Conservation (phyloP, 2,329 filamentous ascomycete genomes). For the Pyricularia sp. region DNA sequence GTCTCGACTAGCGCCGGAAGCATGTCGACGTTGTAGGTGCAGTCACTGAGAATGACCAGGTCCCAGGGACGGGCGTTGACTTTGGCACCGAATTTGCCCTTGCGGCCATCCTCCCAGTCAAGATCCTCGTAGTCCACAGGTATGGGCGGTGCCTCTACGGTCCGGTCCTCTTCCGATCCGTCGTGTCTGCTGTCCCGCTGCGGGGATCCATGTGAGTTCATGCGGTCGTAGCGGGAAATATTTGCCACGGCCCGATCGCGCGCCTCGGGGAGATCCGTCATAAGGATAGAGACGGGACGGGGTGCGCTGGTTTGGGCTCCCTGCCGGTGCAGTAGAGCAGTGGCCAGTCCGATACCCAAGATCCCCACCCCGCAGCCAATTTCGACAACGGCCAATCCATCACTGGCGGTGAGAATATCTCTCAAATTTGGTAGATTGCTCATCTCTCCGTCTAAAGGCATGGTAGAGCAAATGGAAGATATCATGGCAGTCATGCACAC, state of each 20-base stretch:
- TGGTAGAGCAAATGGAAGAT: constrained; percentile 12
- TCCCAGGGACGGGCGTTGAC: constrained; percentile 32
- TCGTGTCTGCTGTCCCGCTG: constrained; percentile 7
- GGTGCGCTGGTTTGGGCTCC: not conserved
- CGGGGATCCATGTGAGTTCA: not conserved
- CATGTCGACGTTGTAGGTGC: constrained; percentile 47
- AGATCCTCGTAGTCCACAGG: constrained; percentile 37
- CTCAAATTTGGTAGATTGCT: constrained; percentile 11
- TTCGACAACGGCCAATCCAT: constrained; percentile 33
- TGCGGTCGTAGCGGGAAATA: constrained; percentile 17
- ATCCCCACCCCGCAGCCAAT: constrained; percentile 45
- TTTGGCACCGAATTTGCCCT: constrained; percentile 28
- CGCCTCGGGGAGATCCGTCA: constrained; percentile 44
- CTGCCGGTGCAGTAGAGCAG: constrained; percentile 5
- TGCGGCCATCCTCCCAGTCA: constrained; percentile 40
- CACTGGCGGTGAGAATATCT: constrained; percentile 1
- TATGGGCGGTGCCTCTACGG: not conserved
- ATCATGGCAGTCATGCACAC: constrained; percentile 29
- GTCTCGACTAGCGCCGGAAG: constrained; percentile 40
- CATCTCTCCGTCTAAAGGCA: constrained; percentile 10
- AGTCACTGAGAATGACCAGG: constrained; percentile 43
- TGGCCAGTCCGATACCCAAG: constrained; percentile 35
- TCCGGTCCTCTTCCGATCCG: constrained; percentile 5
- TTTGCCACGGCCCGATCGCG: constrained; percentile 35
- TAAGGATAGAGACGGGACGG: constrained; percentile 9